Evolutionary conservation across 2,329 filamentous ascomycete genomes (phyloP).

Genomic region (Lecanicillium sp.): DNA sequence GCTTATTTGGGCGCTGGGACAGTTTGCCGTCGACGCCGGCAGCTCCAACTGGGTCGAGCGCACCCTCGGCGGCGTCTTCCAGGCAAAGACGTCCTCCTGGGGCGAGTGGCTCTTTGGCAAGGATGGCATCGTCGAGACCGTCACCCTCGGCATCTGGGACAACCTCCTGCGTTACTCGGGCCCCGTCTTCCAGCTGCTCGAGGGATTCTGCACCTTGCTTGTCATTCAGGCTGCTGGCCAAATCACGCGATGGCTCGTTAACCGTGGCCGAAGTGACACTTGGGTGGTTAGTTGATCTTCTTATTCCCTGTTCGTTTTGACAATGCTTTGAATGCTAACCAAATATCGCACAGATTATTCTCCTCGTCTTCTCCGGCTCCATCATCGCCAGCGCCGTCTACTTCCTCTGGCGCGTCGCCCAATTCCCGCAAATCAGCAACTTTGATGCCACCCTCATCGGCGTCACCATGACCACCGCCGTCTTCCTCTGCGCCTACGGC

Average conservation of each 20-base stretch:
- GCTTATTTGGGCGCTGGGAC: slow-evolving; percentile 90
- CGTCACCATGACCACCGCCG: slow-evolving; percentile 81
- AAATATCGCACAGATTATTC: slow-evolving; percentile 59
- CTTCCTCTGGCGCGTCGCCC: slow-evolving; percentile 91
- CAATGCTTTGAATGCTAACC: slow-evolving; percentile 21
- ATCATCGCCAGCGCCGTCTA: slow-evolving; percentile 91
- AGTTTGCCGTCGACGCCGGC: slow-evolving; percentile 87
- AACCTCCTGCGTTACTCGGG: slow-evolving; percentile 82
- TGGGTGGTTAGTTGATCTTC: slow-evolving; percentile 69
- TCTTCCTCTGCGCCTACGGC: slow-evolving; percentile 89
- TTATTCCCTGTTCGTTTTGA: neutral
- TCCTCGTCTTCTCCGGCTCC: slow-evolving; percentile 81
- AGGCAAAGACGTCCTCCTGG: slow-evolving; percentile 56
- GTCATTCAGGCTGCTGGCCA: slow-evolving; percentile 94
- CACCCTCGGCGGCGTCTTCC: slow-evolving; percentile 62
- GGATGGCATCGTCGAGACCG: slow-evolving; percentile 70
- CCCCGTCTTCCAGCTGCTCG: slow-evolving; percentile 86
- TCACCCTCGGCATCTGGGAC: slow-evolving; percentile 83
- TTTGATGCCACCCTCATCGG: slow-evolving; percentile 90
- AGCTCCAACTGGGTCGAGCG: slow-evolving; percentile 72
- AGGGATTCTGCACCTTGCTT: slow-evolving; percentile 92
- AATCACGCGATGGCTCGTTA: slow-evolving; percentile 91
- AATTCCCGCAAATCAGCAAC: slow-evolving; percentile 88
- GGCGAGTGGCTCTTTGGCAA: slow-evolving; percentile 84
- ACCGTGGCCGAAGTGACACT: slow-evolving; percentile 84